Conservation (phyloP, 1,139 yeast genomes). For the Blastobotrys ciferrii region DNA sequence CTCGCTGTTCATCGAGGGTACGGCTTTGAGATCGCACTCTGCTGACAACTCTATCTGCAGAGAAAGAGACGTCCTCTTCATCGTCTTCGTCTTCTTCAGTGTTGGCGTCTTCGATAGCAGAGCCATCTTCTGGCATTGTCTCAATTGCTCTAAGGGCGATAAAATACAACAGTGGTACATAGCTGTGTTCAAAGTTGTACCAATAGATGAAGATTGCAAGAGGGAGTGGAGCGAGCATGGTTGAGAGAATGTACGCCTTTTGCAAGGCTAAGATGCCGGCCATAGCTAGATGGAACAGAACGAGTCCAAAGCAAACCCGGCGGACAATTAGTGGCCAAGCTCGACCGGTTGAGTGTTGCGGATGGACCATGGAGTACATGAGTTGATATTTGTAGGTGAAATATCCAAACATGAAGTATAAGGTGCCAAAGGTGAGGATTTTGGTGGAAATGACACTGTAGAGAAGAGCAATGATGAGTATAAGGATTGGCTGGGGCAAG, state of each 20-base stretch:
- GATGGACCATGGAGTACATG: constrained; percentile 76
- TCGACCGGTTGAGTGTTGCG: constrained; percentile 85
- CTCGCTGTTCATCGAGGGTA: constrained; percentile 69
- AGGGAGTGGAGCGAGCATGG: constrained; percentile 73
- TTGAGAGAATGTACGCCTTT: constrained; percentile 72
- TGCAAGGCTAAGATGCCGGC: constrained; percentile 83
- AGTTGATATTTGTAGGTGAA: constrained; percentile 79
- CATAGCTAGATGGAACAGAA: constrained; percentile 83
- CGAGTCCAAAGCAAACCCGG: constrained; percentile 65
- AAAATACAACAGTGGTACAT: constrained; percentile 75
- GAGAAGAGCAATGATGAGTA: constrained; percentile 69
- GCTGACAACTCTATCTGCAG: constrained; percentile 15
- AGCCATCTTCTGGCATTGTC: constrained; percentile 24
- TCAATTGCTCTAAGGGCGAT: constrained; percentile 75
- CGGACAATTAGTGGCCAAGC: constrained; percentile 83
- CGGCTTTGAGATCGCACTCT: constrained; percentile 30
- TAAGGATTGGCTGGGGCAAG: constrained; percentile 75
- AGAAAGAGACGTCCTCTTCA: constrained; percentile 9
- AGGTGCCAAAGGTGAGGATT: constrained; percentile 67
- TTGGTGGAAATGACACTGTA: constrained; percentile 74
- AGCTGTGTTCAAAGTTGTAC: constrained; percentile 80
- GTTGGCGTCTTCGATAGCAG: constrained; percentile 3
- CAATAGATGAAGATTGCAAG: constrained; percentile 61
- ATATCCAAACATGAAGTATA: constrained; percentile 72
- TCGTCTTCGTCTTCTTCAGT: no score